phyloP scores from a whole-genome alignment of 1,139 yeast species.

The Kodamaea ohmeri region DNA sequence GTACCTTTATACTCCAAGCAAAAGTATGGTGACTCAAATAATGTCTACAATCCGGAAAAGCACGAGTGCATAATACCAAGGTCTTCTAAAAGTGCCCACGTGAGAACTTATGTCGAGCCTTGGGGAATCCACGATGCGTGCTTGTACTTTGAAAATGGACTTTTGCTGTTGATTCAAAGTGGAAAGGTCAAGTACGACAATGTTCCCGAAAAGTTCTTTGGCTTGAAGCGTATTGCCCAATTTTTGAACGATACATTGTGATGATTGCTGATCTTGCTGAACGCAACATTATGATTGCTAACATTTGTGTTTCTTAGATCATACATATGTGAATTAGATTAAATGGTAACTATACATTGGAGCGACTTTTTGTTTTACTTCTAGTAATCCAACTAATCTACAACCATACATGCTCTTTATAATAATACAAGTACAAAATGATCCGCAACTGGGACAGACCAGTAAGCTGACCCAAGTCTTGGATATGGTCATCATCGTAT shows the following conservation, averaged over 20 bases:
- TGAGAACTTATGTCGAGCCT: slow-evolving; percentile 37
- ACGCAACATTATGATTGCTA: no score
- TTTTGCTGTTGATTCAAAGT: slow-evolving; percentile 10
- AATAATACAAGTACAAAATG: background rate
- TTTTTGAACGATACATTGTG: slow-evolving; percentile 28
- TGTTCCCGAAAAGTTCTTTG: slow-evolving; percentile 24
- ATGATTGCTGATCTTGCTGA: no score
- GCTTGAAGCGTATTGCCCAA: slow-evolving; percentile 25
- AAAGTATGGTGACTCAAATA: slow-evolving; percentile 28
- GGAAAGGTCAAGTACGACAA: slow-evolving; percentile 9
- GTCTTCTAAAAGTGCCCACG: slow-evolving; percentile 16
- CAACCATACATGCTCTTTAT: no score
- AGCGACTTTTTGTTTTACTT: no score
- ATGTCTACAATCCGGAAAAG: slow-evolving; percentile 19
- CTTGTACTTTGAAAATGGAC: slow-evolving; percentile 32
- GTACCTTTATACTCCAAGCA: slow-evolving; percentile 23
- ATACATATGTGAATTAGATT: no score
- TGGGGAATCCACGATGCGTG: slow-evolving; percentile 44
- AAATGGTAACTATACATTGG: no score
- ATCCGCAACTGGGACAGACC: no score
- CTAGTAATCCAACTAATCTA: no score
- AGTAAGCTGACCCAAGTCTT: no score
- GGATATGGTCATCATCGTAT: no score
- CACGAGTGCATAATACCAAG: slow-evolving; percentile 19
- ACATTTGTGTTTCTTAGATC: no score